A percentile compares a stretch with the other conserved stretches of the same genome.
These are phyloP conservation scores for Nemania sp. DNA, from an alignment of 2,329 filamentous ascomycete genomes.

Conservation along the genomic window DNA sequence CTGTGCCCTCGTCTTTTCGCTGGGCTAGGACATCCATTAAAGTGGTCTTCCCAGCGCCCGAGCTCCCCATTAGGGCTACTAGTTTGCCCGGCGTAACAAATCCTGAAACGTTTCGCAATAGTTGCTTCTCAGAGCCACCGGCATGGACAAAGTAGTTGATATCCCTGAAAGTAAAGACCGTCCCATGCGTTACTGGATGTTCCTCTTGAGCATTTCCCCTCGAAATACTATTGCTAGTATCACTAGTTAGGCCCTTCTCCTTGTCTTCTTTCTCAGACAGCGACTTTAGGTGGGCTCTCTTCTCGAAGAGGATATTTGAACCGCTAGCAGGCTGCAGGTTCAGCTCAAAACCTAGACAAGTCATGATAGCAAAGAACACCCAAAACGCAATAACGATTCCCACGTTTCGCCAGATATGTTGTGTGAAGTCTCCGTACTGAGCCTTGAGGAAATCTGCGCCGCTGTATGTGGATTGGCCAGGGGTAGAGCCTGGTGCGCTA, in stretches of 20 bases:
- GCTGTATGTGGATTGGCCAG: slow-evolving; percentile 63
- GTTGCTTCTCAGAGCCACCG: slow-evolving; percentile 74
- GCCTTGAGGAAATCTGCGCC: slow-evolving; percentile 68
- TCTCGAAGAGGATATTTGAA: slow-evolving; percentile 43
- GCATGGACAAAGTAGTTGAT: slow-evolving; percentile 63
- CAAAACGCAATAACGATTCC: slow-evolving; percentile 65
- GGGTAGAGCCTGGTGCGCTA: slow-evolving; percentile 66
- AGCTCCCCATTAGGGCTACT: slow-evolving; percentile 79
- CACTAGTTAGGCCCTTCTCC: slow-evolving; percentile 48
- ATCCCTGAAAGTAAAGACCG: slow-evolving; percentile 65
- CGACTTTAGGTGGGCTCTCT: slow-evolving; percentile 17
- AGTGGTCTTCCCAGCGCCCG: slow-evolving; percentile 52
- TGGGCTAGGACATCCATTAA: slow-evolving; percentile 49
- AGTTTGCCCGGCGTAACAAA: slow-evolving; percentile 86
- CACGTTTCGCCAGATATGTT: slow-evolving; percentile 72
- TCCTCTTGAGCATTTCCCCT: slow-evolving; percentile 39
- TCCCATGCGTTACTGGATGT: slow-evolving; percentile 71
- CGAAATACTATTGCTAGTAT: not conserved
- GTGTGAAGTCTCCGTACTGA: slow-evolving; percentile 65
- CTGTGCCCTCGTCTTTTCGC: slow-evolving; percentile 81
- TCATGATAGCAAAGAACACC: slow-evolving; percentile 60
- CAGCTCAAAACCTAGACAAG: slow-evolving; percentile 55
- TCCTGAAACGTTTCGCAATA: slow-evolving; percentile 83
- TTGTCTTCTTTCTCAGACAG: slow-evolving; percentile 43
- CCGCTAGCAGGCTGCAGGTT: slow-evolving; percentile 71